Evolutionary conservation across 768 basidiomycete genomes (phyloP).

Genomic region (Mycena sanguinolenta): DNA sequence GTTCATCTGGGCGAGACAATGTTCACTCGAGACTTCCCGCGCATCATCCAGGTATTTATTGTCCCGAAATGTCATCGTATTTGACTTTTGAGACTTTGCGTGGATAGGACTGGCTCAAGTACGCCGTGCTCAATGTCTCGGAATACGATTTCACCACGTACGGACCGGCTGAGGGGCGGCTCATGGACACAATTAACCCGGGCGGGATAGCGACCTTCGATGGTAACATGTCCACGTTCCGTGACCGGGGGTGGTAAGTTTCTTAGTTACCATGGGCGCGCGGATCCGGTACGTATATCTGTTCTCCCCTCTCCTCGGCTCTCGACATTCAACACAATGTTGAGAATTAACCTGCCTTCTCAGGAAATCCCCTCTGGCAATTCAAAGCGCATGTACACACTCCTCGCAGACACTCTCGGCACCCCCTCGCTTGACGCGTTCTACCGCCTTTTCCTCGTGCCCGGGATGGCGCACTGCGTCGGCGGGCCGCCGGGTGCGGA

Average conservation of each 20-base stretch:
- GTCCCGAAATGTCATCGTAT: background rate
- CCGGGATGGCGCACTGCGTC: conserved; percentile 43
- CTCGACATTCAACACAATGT: too few relatives aligned
- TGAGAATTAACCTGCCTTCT: too few relatives aligned
- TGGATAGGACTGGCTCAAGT: conserved; percentile 23
- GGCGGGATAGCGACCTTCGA: conserved; percentile 35
- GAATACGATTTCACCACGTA: conserved; percentile 23
- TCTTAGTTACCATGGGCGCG: conserved; percentile 37
- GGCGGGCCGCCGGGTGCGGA: conserved; percentile 30
- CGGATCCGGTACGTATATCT: conserved; percentile 9
- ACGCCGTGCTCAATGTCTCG: conserved; percentile 24
- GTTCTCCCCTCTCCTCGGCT: too few relatives aligned
- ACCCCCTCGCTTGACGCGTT: conserved; percentile 34
- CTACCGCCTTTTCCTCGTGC: conserved; percentile 42
- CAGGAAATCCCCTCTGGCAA: conserved; percentile 39
- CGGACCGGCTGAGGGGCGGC: background rate
- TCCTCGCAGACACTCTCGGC: conserved; percentile 33
- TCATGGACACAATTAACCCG: conserved; percentile 17
- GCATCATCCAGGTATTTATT: background rate
- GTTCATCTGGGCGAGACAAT: background rate
- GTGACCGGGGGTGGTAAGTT: conserved; percentile 41
- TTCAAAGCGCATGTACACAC: conserved; percentile 36
- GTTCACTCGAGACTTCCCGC: background rate
- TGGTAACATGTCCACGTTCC: conserved; percentile 37
- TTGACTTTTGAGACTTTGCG: background rate